A percentile compares a stretch with the other conserved stretches of the same genome.
Conservation (phyloP, 129 eudicot species). For the Artemisia argyi region DNA sequence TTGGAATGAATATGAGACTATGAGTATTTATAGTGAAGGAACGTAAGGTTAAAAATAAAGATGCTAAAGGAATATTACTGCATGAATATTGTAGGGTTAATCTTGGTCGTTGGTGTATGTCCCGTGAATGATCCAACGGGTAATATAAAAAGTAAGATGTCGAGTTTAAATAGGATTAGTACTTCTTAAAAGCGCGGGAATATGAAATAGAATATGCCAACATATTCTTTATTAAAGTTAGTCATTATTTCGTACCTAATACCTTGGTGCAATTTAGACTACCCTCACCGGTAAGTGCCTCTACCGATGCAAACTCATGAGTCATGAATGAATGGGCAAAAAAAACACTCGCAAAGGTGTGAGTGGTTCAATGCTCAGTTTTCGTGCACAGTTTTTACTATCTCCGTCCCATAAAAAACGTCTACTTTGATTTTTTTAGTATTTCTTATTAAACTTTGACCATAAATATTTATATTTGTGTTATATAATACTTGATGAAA, state of each 20-base stretch:
- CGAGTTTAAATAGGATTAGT: slow-evolving; percentile 2
- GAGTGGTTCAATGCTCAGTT: too few species aligned
- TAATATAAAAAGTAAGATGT: not conserved
- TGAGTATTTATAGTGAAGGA: slow-evolving; percentile 23
- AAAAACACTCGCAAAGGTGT: too few species aligned
- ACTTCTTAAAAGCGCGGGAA: slow-evolving; percentile 37
- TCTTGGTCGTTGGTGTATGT: slow-evolving; percentile 21
- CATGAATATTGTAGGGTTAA: not conserved
- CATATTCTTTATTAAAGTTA: not conserved
- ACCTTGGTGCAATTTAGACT: not conserved
- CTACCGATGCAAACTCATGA: too few species aligned
- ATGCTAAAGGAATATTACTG: slow-evolving; percentile 64
- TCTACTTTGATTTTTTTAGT: too few species aligned
- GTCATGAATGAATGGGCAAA: too few species aligned
- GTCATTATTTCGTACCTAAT: slow-evolving; percentile 14
- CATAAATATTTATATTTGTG: too few species aligned
- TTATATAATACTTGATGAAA: too few species aligned
- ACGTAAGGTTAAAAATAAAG: not conserved
- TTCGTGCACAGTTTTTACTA: too few species aligned
- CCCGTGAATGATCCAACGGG: slow-evolving; percentile 28
- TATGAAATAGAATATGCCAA: slow-evolving; percentile 38
- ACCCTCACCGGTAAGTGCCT: too few species aligned
- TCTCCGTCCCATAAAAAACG: too few species aligned
- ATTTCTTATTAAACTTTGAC: too few species aligned
- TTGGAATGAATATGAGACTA: not conserved